phyloP scores from a whole-genome alignment of 768 basidiomycete species.

The Russula dissimulans region DNA sequence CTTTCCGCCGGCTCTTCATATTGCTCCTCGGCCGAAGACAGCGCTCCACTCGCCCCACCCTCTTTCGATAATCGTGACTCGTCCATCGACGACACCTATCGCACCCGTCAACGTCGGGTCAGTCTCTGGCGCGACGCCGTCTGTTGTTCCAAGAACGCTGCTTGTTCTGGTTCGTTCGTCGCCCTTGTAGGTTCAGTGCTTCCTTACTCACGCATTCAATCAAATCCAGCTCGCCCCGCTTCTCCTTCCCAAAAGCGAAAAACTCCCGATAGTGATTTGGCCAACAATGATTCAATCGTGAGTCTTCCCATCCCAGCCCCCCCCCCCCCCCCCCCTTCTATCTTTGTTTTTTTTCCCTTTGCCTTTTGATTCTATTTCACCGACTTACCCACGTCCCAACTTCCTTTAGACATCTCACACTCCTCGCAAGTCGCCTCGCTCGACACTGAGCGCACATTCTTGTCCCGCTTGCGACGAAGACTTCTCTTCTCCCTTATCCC shows the following conservation, averaged over 20 bases:
- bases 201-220: neutral
- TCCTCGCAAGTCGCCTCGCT: slow-evolving; percentile 17
- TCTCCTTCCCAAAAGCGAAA: slow-evolving; percentile 19
- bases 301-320: no score
- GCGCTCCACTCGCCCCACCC: slow-evolving; percentile 17
- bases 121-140: slow-evolving; percentile 57
- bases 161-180: slow-evolving; percentile 4
- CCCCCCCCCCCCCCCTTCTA: no score
- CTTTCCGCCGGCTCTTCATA: slow-evolving; percentile 49
- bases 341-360: no score
- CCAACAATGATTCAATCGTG: slow-evolving; percentile 6
- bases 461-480: slow-evolving; percentile 70
- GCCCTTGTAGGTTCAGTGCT: neutral
- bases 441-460: slow-evolving; percentile 34
- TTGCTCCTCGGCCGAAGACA: slow-evolving; percentile 53
- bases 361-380: slow-evolving; percentile 3
- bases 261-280: slow-evolving; percentile 13
- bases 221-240: neutral
- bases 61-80: slow-evolving; percentile 14
- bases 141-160: slow-evolving; percentile 36
- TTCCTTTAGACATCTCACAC: slow-evolving; percentile 3
- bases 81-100: slow-evolving; percentile 41
- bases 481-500: slow-evolving; percentile 49
- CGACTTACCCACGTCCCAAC: neutral
- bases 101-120: slow-evolving; percentile 53